These are phyloP conservation scores for Vanderwaltozyma verrucispora DNA, from an alignment of 805 yeast species.

Conservation along the genomic window DNA sequence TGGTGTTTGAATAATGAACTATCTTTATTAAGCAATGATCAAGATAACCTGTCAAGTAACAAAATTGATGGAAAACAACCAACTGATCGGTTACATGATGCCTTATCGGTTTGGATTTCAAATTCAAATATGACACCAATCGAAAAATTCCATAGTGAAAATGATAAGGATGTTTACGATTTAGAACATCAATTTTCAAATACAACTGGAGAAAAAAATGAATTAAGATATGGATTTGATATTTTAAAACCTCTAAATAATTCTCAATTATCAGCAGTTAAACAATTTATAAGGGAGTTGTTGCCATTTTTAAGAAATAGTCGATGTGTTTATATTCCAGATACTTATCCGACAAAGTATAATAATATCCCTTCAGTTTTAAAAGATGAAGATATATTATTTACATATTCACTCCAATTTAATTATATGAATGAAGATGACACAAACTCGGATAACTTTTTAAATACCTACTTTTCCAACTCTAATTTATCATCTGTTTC, in stretches of 20 bases:
- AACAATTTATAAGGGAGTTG: slow-evolving; percentile 9
- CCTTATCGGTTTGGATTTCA: not conserved
- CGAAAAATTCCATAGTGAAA: not conserved
- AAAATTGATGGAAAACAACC: slow-evolving; percentile 5
- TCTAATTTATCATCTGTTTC: not conserved
- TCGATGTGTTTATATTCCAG: slow-evolving; percentile 1
- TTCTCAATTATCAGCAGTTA: slow-evolving; percentile 7
- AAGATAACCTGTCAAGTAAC: not conserved
- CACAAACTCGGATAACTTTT: not conserved
- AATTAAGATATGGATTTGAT: not conserved
- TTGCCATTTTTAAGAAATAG: slow-evolving; percentile 11
- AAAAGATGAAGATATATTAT: slow-evolving; percentile 1
- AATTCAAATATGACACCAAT: not conserved
- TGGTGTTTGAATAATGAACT: slow-evolving; percentile 16
- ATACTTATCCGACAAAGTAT: not conserved
- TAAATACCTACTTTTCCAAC: no score
- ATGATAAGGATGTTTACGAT: not conserved
- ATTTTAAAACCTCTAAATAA: not conserved
- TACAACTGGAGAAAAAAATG: not conserved
- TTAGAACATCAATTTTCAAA: no score
- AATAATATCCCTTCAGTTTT: slow-evolving; percentile 3
- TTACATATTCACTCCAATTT: slow-evolving; percentile 1
- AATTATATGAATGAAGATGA: not conserved
- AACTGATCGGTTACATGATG: not conserved
- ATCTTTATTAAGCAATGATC: not conserved